Percentiles rank a stretch among this genome's conserved stretches.
Conservation (phyloP, 2,329 filamentous ascomycete species). For the Harringtonia aguacate region DNA sequence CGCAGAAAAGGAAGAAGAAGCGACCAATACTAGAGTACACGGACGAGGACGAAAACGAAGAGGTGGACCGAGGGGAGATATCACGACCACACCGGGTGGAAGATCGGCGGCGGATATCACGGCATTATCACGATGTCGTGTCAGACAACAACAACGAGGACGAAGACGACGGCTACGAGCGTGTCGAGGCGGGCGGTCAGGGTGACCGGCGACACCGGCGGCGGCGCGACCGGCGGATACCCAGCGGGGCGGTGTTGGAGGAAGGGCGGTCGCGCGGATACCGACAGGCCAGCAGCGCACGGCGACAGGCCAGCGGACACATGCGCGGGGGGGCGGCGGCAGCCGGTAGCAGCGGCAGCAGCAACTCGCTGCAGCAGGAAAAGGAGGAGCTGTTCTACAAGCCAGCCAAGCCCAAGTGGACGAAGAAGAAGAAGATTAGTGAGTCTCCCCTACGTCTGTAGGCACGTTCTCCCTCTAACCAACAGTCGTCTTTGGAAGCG, state of each 20-base stretch:
- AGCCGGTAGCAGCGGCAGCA: slow-evolving; percentile 38
- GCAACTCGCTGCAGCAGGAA: slow-evolving; percentile 38
- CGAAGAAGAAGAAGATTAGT: slow-evolving; percentile 49
- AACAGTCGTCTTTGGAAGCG: slow-evolving; percentile 41
- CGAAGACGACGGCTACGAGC: slow-evolving; percentile 7
- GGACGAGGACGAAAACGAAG: no score
- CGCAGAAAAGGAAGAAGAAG: no score
- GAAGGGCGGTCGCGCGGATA: slow-evolving; percentile 39
- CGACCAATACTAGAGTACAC: no score
- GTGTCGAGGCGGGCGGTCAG: slow-evolving; percentile 5
- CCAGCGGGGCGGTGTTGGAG: slow-evolving; percentile 59
- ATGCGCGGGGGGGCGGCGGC: slow-evolving; percentile 29
- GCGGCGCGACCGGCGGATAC: slow-evolving; percentile 41
- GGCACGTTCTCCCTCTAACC: no score
- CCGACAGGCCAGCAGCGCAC: no score
- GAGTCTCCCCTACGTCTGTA: slow-evolving; percentile 15
- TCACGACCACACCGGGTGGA: no score
- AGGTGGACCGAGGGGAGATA: no score
- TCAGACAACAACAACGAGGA: not conserved
- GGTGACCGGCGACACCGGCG: slow-evolving; percentile 7
- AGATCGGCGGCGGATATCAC: not conserved
- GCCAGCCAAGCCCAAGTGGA: slow-evolving; percentile 9
- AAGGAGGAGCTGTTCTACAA: slow-evolving; percentile 30
- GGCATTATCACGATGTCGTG: not conserved
- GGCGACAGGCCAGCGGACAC: no score